These are phyloP conservation scores for Aureobasidium melanogenum DNA, from an alignment of 2,329 filamentous ascomycete genomes.

Conservation along the genomic window DNA sequence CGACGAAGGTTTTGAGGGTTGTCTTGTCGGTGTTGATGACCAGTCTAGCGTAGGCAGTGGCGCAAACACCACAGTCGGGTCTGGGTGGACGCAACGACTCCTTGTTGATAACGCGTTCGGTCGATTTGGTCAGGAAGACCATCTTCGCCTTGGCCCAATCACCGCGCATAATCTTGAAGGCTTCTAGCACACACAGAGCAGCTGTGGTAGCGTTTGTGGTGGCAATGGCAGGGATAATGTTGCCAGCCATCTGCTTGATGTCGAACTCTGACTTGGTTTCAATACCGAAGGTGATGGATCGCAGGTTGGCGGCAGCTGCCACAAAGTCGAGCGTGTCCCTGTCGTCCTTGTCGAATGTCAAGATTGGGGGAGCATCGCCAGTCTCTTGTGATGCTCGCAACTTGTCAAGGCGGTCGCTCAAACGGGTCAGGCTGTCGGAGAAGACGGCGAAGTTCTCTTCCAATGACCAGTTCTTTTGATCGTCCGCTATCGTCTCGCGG, in stretches of 20 bases:
- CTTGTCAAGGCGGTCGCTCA: slow-evolving; percentile 64
- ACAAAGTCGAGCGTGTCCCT: slow-evolving; percentile 93
- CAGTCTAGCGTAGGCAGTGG: slow-evolving; percentile 59
- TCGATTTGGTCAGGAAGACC: slow-evolving; percentile 67
- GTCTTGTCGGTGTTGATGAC: slow-evolving; percentile 61
- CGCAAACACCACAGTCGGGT: slow-evolving; percentile 74
- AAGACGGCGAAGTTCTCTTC: slow-evolving; percentile 82
- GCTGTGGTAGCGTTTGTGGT: slow-evolving; percentile 97
- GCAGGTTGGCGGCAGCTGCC: slow-evolving; percentile 77
- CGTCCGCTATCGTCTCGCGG: slow-evolving; percentile 34
- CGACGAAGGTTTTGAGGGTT: slow-evolving; percentile 70
- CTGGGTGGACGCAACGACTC: slow-evolving; percentile 57
- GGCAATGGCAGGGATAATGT: slow-evolving; percentile 96
- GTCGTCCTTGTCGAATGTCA: slow-evolving; percentile 95
- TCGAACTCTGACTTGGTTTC: slow-evolving; percentile 86
- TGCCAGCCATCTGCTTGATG: slow-evolving; percentile 97
- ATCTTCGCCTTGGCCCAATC: slow-evolving; percentile 67
- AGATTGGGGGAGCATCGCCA: slow-evolving; percentile 44
- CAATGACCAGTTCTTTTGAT: slow-evolving; percentile 71
- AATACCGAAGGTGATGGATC: slow-evolving; percentile 83
- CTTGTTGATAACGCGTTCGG: slow-evolving; percentile 49
- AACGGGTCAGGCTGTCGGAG: slow-evolving; percentile 67
- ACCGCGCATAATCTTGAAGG: slow-evolving; percentile 77
- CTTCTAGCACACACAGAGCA: slow-evolving; percentile 81
- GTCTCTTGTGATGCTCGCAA: slow-evolving; percentile 49